Evolutionary conservation across 73 alveolate species (phyloP).

Genomic region (Paramecium biaurelia): DNA sequence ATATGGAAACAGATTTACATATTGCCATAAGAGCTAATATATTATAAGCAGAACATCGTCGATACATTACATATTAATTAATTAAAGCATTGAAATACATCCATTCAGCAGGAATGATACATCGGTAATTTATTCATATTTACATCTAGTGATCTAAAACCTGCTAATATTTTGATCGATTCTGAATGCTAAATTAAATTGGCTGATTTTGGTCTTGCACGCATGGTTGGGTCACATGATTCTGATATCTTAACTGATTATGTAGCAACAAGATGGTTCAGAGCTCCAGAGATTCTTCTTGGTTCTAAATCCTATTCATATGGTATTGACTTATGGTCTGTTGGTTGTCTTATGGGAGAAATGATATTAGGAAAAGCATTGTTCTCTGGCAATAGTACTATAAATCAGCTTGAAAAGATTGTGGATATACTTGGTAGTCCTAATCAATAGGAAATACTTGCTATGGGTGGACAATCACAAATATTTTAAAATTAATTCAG

Average conservation of each 20-base stretch:
- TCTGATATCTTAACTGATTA: constrained; percentile 77
- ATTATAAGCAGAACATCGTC: constrained; percentile 74
- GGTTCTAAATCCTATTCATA: constrained; percentile 70
- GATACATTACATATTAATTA: constrained; percentile 69
- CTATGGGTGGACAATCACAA: not conserved
- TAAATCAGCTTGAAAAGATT: constrained; percentile 75
- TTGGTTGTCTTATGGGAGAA: constrained; percentile 89
- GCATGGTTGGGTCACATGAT: constrained; percentile 62
- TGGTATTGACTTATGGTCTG: constrained; percentile 84
- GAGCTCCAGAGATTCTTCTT: constrained; percentile 85
- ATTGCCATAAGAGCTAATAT: constrained; percentile 77
- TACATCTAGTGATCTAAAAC: constrained; percentile 80
- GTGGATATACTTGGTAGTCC: constrained; percentile 81
- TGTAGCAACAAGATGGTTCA: constrained; percentile 90
- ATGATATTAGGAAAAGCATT: constrained; percentile 77
- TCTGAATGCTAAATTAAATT: constrained; percentile 87
- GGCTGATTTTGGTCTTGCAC: constrained; percentile 90
- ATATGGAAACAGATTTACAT: constrained; percentile 86
- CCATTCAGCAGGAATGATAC: constrained; percentile 82
- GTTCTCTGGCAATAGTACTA: constrained; percentile 80
- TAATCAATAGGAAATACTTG: not conserved
- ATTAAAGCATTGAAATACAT: constrained; percentile 78
- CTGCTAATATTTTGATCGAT: constrained; percentile 80
- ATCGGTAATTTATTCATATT: constrained; percentile 27
- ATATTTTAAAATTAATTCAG: not conserved